Base-by-base conservation (phyloP, 2,329 filamentous ascomycete genomes). In the Dichotomopilus funicola region DNA sequence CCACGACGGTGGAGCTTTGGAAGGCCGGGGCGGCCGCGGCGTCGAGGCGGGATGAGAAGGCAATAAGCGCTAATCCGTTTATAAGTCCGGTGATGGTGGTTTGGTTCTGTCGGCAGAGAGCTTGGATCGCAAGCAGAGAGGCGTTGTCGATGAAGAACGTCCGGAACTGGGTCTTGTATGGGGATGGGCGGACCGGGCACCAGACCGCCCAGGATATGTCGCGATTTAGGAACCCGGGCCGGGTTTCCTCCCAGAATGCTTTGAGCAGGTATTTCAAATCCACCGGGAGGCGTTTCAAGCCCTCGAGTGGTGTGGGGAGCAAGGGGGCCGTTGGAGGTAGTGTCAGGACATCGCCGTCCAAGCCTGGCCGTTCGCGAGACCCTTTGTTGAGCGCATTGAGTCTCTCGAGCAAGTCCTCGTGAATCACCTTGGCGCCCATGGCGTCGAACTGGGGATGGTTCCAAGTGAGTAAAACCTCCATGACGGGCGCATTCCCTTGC, bases 341-440 rank as follows among this genome's bases (percentile, higher is more conserved):
- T 44, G 12, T 31, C 4, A 44, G 13, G 41, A 44, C n/a, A 27
- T 44, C 4, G 41, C 13, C 41, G 9, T 44, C 41, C 41, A 44
- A 44, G 6, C 41, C 41, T 5, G 13, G 8, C 41, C 41, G 5
- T 3, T 44, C 41, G 41, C 6, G n/a, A 8, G 12, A 8, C 31
- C 13, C 5, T 9, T 5, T 27, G n/a, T 27, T 44, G 13, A 7
- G 13, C 4, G 41, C 41, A 44, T 69, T 68, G 45, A 70, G 67
- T 6, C 49, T 62, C 55, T 63, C 57, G 51, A 70, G 47, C 34
- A 70, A 63, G 55, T 61, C 59, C 47, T 60, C 55, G 42, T 60
- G 59, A 31, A 61, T 55, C 44, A 48, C 45, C n/a, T 37, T 36
- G 34, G 45, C 45, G 19, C 34, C 34, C 45, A 37, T 37, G n/a